Conservation (phyloP, 192 early-diverging fungal genomes). For the Rhizophagus clarus region DNA sequence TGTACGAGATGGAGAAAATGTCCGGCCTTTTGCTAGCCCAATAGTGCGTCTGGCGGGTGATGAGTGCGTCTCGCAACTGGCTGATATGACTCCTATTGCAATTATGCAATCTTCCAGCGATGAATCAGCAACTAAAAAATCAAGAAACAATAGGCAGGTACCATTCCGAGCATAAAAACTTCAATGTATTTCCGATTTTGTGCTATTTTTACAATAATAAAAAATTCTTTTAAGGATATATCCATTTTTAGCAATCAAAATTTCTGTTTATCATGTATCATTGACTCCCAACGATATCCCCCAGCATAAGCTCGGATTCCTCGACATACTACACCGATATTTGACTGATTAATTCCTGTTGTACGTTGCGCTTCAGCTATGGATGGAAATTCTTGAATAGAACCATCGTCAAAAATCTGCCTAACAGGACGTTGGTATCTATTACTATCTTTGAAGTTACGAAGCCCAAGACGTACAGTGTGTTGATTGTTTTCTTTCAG, state of each 20-base stretch:
- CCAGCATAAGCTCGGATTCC: no score
- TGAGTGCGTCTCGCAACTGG: conserved; percentile 27
- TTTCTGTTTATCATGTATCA: no score
- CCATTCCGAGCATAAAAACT: not conserved
- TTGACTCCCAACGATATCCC: no score
- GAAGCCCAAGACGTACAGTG: conserved; percentile 17
- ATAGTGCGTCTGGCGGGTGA: conserved; percentile 28
- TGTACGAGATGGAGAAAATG: conserved; percentile 25
- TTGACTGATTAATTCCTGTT: conserved; percentile 1
- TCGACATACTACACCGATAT: no score
- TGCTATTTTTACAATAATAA: no score
- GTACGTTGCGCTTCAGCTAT: conserved; percentile 1
- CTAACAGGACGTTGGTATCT: not conserved
- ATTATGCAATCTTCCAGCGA: conserved; percentile 12
- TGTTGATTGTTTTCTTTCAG: no score
- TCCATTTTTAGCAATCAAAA: no score
- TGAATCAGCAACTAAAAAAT: conserved; percentile 24
- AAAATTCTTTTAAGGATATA: no score
- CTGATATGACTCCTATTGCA: conserved; percentile 23
- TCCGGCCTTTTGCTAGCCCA: conserved; percentile 22
- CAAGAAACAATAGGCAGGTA: conserved; percentile 16
- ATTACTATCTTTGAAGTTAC: no score
- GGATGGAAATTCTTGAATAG: conserved; percentile 9
- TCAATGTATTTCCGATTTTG: conserved; percentile 1
- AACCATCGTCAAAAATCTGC: conserved; percentile 2